Percentiles rank a stretch among this genome's conserved stretches.
phyloP scores from a whole-genome alignment of 257 asterid genomes.

The Jaltomata sinuosa region DNA sequence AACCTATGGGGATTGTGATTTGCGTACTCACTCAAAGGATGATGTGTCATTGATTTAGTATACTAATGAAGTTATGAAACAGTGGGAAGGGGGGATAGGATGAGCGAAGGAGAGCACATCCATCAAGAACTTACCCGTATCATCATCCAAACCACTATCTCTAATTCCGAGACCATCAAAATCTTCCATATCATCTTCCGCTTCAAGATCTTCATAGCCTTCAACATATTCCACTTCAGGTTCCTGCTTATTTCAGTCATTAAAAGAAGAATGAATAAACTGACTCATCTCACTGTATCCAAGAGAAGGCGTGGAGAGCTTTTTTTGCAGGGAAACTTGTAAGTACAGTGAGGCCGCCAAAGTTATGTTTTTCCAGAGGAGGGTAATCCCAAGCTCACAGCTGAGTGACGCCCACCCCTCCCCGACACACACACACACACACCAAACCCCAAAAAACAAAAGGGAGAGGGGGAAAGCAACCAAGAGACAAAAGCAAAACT shows the following conservation, averaged over 20 bases:
- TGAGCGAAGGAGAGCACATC: not conserved
- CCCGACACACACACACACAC: not conserved
- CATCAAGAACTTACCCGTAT: slow-evolving; percentile 26
- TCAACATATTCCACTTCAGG: slow-evolving; percentile 68
- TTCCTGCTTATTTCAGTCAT: slow-evolving; percentile 36
- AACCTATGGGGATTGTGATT: not conserved
- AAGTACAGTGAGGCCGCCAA: not conserved
- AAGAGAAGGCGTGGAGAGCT: too few relatives aligned
- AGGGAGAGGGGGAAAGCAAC: not conserved
- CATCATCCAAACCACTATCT: slow-evolving; percentile 23
- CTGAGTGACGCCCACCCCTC: not conserved
- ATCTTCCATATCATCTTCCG: slow-evolving; percentile 90
- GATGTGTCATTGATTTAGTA: not conserved
- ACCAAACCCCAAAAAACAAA: too few relatives aligned
- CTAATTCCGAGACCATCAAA: slow-evolving; percentile 32
- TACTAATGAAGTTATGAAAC: not conserved
- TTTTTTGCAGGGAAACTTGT: too few relatives aligned
- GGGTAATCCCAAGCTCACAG: not conserved
- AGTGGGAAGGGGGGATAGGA: not conserved
- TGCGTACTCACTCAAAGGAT: not conserved
- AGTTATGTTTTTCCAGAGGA: not conserved
- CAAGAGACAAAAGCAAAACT: not conserved
- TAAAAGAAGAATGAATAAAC: slow-evolving; percentile 7
- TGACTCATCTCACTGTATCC: not conserved
- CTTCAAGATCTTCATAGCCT: slow-evolving; percentile 88